Evolutionary conservation across 257 asterid genomes (phyloP).

Genomic region (Solanum raphanifolium): DNA sequence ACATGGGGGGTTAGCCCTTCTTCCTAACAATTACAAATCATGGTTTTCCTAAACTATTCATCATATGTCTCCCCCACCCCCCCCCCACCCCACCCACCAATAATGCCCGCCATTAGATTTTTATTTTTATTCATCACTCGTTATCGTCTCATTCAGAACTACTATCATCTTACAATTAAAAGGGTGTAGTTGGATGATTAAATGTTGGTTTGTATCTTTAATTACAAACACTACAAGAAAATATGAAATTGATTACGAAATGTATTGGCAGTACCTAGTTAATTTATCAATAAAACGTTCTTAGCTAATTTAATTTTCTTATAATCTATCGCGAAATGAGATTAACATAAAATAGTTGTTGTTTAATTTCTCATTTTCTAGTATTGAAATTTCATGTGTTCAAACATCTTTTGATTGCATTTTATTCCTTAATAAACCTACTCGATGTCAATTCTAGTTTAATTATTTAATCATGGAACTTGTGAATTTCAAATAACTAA

Average conservation of each 20-base stretch:
- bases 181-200: background rate
- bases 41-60: constrained; percentile 25
- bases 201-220: no score
- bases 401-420: background rate
- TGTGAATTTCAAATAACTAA: background rate
- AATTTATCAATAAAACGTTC: no score
- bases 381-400: background rate
- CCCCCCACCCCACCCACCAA: background rate
- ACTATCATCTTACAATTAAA: background rate
- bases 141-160: background rate
- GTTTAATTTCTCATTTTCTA: no score
- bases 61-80: constrained; percentile 10
- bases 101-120: background rate
- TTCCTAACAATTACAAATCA: constrained; percentile 37
- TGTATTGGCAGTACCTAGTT: no score
- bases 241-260: no score
- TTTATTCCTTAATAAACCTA: background rate
- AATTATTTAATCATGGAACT: background rate
- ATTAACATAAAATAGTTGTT: no score
- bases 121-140: background rate
- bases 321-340: no score
- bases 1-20: constrained; percentile 35
- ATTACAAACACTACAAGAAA: no score
- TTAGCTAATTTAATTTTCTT: no score
- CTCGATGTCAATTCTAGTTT: background rate